Base-by-base conservation (phyloP, 805 yeast species). In the Candida gorgasii region DNA sequence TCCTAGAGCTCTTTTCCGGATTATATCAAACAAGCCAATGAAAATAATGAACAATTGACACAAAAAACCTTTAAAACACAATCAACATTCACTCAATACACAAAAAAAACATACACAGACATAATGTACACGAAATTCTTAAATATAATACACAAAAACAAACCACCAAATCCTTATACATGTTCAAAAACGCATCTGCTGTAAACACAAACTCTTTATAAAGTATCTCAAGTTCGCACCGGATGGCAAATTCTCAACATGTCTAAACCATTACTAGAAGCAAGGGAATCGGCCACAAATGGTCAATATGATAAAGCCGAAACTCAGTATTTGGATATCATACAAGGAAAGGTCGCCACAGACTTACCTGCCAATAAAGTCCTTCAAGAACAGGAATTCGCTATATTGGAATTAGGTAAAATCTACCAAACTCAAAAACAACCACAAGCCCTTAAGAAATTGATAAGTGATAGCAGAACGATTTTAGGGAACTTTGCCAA, bases 401-500 rank as follows among this genome's bases (percentile, higher is more conserved):
- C 93, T 24, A 80, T 92, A 36, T 59, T 80, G 38, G 93, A 85
- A 55, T 73, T 92, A 52, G 97, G 96, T 26, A 72, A 75, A 45
- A 59, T 89, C 23, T 90, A 86, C 63, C 78, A 79, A 44, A 61
- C 61, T 2, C 65, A 70, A 24, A 57, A 67, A 9, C 68, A 80
- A 36, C 67, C 74, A 18, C 71, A 65, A 4, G 76, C 80, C 51
- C 73, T 93, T 34, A 68, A 73, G 13, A 68, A 66, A 29, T 78
- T 93, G 55, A 79, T 93, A 28, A 72, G 80, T 9, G 73, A 79
- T 30, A 82, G 95, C 0, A 78, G 93, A 53, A 69, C 66, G 7
- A 78, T 82, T n/a, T 82, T 89, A 73, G 79, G 83, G 42, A 77
- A 78, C 24, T 80, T 87, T 57, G 97, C 98, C 36, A 93, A 93